phyloP scores from a whole-genome alignment of 208 protist genomes.

The Leishmania mexicana region DNA sequence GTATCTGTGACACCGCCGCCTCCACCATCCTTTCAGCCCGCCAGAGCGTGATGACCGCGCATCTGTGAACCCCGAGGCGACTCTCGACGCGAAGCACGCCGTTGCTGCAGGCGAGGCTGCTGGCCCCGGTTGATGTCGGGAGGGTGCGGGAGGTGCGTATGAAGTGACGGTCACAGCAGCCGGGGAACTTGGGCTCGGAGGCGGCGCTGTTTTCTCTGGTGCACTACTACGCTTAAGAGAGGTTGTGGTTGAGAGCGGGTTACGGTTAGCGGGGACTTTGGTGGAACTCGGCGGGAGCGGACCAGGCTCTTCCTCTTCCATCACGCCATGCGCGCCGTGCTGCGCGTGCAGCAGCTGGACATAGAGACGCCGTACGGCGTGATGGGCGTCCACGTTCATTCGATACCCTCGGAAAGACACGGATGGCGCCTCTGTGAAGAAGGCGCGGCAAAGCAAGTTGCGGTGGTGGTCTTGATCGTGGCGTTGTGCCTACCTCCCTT shows the following conservation, averaged over 20 bases:
- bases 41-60: not conserved
- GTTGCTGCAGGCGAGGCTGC: not conserved
- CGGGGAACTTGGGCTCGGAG: not conserved
- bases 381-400: constrained; percentile 11
- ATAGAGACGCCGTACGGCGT: constrained; percentile 16
- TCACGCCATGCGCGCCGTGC: not conserved
- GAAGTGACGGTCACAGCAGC: not conserved
- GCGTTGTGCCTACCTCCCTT: not conserved
- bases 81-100: not conserved
- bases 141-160: not conserved
- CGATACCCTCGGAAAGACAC: not conserved
- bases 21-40: not conserved
- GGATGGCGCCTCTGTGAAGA: not conserved
- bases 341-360: constrained; percentile 11
- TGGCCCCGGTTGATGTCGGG: not conserved
- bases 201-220: not conserved
- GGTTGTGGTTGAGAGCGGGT: not conserved
- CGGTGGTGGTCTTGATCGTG: not conserved
- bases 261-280: not conserved
- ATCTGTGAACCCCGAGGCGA: not conserved
- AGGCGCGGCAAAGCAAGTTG: not conserved
- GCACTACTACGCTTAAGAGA: not conserved
- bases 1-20: not conserved
- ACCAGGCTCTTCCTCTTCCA: not conserved
- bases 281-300: too few species aligned